phyloP scores from a whole-genome alignment of 179 eudicot species.

The Actinidia chinensis region DNA sequence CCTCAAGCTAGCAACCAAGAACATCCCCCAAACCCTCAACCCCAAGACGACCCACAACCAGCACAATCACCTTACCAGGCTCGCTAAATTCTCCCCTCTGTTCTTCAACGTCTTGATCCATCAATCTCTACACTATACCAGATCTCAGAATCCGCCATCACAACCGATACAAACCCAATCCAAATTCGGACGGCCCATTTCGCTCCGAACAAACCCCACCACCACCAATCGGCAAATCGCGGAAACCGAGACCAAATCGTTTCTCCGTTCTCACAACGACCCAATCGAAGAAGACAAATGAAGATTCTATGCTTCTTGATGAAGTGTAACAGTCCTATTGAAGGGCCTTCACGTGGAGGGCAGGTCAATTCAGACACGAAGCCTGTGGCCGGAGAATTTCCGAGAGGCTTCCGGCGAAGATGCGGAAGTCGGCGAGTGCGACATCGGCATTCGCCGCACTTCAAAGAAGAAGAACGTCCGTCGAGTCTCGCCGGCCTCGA shows the following conservation, averaged over 20 bases:
- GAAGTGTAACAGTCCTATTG: slow-evolving; percentile 49
- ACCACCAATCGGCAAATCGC: too few species aligned
- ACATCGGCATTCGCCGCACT: slow-evolving; percentile 48
- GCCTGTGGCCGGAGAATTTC: slow-evolving; percentile 53
- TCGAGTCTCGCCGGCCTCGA: slow-evolving; percentile 58
- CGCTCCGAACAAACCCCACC: slow-evolving; percentile 11
- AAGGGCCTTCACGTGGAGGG: slow-evolving; percentile 31
- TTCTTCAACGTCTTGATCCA: slow-evolving; percentile 52
- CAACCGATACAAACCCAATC: not conserved
- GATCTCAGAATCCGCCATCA: not conserved
- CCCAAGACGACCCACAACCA: slow-evolving; percentile 32
- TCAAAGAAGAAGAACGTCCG: slow-evolving; percentile 37
- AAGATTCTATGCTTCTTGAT: slow-evolving; percentile 38
- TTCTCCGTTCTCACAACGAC: not conserved
- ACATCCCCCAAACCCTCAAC: slow-evolving; percentile 16
- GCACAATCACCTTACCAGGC: slow-evolving; percentile 21
- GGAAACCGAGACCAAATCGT: slow-evolving; percentile 18
- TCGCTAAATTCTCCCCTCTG: slow-evolving; percentile 35
- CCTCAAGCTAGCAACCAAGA: slow-evolving; percentile 47
- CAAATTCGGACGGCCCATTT: slow-evolving; percentile 3
- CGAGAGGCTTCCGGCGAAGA: slow-evolving; percentile 45
- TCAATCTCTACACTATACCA: slow-evolving; percentile 22
- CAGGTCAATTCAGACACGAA: slow-evolving; percentile 53
- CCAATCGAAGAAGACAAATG: not conserved
- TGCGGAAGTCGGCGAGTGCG: slow-evolving; percentile 68